These are phyloP conservation scores for Irineochytrium annulatum DNA, from an alignment of 192 early-diverging fungal genomes.

Conservation along the genomic window DNA sequence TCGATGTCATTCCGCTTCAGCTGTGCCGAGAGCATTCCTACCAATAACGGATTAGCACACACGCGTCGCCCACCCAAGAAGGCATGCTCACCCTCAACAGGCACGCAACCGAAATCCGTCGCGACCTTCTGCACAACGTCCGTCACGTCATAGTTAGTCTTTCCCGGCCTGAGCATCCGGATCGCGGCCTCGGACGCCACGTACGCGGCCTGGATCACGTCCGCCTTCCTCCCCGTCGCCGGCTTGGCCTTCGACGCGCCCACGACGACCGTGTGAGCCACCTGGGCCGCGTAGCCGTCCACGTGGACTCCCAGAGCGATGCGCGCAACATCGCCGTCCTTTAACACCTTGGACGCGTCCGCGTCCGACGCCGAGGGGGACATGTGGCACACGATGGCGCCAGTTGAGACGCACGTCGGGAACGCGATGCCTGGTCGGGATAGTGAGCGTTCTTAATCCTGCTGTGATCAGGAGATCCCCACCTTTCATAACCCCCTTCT, in stretches of 20 bases:
- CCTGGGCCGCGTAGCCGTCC: constrained; percentile 86
- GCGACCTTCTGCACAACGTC: constrained; percentile 76
- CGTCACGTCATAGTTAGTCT: constrained; percentile 66
- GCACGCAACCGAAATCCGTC: constrained; percentile 76
- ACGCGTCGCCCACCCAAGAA: too few relatives aligned
- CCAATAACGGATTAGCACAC: too few relatives aligned
- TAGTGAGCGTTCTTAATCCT: too few relatives aligned
- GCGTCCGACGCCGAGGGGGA: constrained; percentile 74
- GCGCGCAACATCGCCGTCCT: constrained; percentile 86
- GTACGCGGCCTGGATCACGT: constrained; percentile 84
- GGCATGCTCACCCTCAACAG: constrained; percentile 67
- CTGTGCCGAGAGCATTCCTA: constrained; percentile 82
- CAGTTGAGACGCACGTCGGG: constrained; percentile 85
- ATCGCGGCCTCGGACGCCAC: constrained; percentile 78
- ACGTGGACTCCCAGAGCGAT: constrained; percentile 90
- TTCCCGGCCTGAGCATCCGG: constrained; percentile 82
- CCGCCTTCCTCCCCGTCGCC: constrained; percentile 77
- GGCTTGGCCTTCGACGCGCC: constrained; percentile 67
- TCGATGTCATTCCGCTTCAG: constrained; percentile 82
- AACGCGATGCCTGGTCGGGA: constrained; percentile 72
- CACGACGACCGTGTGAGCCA: constrained; percentile 83
- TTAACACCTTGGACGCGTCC: constrained; percentile 61
- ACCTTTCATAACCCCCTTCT: constrained; percentile 67
- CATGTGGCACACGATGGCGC: constrained; percentile 83
- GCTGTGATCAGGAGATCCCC: too few relatives aligned